Base-by-base conservation (phyloP, 1,284 basidiomycete genomes). In the Phylloporus sp. region DNA sequence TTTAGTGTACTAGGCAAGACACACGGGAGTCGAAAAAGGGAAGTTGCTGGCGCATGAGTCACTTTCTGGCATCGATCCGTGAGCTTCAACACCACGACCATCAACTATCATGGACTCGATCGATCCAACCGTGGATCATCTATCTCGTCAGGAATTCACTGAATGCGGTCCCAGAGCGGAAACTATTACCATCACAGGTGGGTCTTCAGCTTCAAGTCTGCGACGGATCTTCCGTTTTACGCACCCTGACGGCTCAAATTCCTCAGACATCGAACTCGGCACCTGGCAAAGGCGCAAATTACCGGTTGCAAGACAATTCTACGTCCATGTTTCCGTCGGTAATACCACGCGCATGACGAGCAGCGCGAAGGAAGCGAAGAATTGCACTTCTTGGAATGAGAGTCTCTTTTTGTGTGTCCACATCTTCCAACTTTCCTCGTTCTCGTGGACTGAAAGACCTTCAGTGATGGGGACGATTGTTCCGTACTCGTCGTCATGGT, bases 261-360 rank as follows among this genome's bases (percentile, higher is more conserved):
- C 24, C 18, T 31, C 18, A 50, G 49, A 50, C 12, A 50, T 50
- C 29, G 29, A 31, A 50, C 28, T 50, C 24, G 55, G 13, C 10
- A 29, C 13, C 29, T 28, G 20, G 15, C 28, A 17, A 10, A 15
- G 3, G 29, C 40, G 26, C 29, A 52, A n/a, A 22, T 5, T 49
- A 15, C 13, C 2, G 4, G 7, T 32, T 44, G 37, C 52, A 3
- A 65, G 42, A 40, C 46, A 29, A 26, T 61, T 34, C 40, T 40
- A 64, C 17, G 26, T 65, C 46, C 7, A 28, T 18, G n/a, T 64
- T 39, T 55, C 39, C 3, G 29, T 65, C 5, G 52, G 47, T 22
- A 24, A 42, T 26, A 32, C 28, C 11, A 3, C 4, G 2, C n/a
- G 6, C 20, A 11, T 34, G n/a, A 66, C 54, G 6, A 24, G 17